Base-by-base conservation (phyloP, 176 grass and related monocot species). In the Carex pumila region DNA sequence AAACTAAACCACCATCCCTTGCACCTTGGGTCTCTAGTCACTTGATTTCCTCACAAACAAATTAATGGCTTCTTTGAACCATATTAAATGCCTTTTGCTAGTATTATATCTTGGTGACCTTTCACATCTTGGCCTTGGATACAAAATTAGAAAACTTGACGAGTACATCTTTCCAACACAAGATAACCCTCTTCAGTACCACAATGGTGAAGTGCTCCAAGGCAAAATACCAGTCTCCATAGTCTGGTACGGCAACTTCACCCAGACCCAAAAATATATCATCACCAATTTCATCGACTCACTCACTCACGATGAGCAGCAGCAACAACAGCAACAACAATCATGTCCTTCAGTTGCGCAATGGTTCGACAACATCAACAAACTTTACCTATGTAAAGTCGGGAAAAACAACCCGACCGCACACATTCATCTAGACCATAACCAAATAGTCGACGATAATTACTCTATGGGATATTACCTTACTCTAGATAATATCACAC, bases 231-330 rank as follows among this genome's bases (percentile, higher is more conserved):
- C 65, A 4, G 76, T 88, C 12, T 86, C 81, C 6, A 18, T 97
- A 12, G 76, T 97, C 57, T 97, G 90, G 92, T 94, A 94, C 59
- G 90, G 94, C 10, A 82, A 39, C 12, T 97, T 94, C 88, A 94
- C 67, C 30, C 70, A 80, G 12, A 79, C 81, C 62, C 92, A 94
- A 79, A 94, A 90, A 54, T 84, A 83, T 72, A 50, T 97, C 86
- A 84, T 94, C 76, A 82, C 88, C 19, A 90, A 94, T 84, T 90
- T 94, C 68, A 25, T 97, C 4, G 86, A 61, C 11, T 92, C 94
- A 15, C 86, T 97, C 21, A 56, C 81, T 45, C 9, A 61, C 12
- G 31, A 85, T 7, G 6, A 66, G 11, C 43, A 45, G 43, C 43
- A 45, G 7, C 43, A 45, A 8, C 39, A 43, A 43, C 15, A 62